Conservation (phyloP, 306 rosid species). For the Comarum palustre region DNA sequence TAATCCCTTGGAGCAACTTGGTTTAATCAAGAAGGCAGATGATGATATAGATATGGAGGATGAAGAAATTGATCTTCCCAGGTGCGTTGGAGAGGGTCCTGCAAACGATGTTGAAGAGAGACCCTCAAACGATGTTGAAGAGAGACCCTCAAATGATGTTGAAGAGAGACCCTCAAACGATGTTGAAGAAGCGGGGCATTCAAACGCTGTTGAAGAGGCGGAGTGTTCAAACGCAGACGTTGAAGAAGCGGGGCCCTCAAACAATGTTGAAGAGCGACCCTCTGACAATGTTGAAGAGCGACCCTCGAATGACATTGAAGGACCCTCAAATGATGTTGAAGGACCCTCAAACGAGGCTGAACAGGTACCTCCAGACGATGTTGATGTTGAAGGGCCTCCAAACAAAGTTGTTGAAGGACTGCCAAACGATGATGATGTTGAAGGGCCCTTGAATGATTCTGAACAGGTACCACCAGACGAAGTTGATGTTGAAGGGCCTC, state of each 20-base stretch:
- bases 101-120: not conserved
- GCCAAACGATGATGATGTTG: no score
- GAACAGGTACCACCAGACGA: no score
- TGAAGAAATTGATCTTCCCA: constrained; percentile 34
- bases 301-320: no score
- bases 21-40: constrained; percentile 73
- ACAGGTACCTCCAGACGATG: not conserved
- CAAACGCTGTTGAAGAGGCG: not conserved
- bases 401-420: not conserved
- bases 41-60: constrained; percentile 52
- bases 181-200: not conserved
- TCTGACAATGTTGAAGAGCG: no score
- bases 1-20: constrained; percentile 72
- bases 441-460: no score
- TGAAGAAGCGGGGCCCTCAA: not conserved
- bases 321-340: no score
- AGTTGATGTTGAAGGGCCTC: no score
- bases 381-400: not conserved
- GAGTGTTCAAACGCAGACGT: not conserved
- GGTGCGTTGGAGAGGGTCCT: not conserved
- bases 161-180: not conserved
- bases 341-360: not conserved
- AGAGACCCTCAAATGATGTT: not conserved
- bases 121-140: not conserved
- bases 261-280: not conserved